Percentiles rank a stretch among this genome's conserved stretches.
These are phyloP conservation scores for Saccharomycopsis sp. DNA, from an alignment of 805 yeast species.

Conservation along the genomic window DNA sequence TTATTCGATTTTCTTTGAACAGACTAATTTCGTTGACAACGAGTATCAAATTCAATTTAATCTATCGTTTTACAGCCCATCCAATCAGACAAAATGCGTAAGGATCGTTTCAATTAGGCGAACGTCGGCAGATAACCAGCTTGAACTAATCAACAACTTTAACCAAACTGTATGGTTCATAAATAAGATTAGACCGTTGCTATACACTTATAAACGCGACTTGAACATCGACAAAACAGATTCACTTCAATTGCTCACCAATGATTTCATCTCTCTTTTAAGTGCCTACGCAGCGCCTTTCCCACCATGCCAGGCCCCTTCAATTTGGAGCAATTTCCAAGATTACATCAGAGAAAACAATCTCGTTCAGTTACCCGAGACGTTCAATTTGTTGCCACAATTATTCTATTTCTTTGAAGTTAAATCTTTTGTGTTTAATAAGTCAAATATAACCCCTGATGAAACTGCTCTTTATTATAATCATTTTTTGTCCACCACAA, in stretches of 20 bases:
- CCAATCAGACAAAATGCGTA: slow-evolving; percentile 22
- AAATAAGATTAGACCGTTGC: slow-evolving; percentile 29
- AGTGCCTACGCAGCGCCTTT: slow-evolving; percentile 28
- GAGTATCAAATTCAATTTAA: slow-evolving; percentile 12
- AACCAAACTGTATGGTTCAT: slow-evolving; percentile 31
- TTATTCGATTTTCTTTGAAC: slow-evolving; percentile 30
- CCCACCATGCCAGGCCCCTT: no score
- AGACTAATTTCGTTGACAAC: slow-evolving; percentile 25
- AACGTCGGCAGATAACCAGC: background rate
- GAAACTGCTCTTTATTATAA: slow-evolving; percentile 38
- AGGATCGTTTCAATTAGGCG: slow-evolving; percentile 30
- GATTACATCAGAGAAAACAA: slow-evolving; percentile 4
- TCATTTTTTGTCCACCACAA: slow-evolving; percentile 26
- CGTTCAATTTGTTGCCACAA: slow-evolving; percentile 27
- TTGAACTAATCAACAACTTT: slow-evolving; percentile 28
- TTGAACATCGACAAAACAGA: slow-evolving; percentile 30
- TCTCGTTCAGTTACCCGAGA: slow-evolving; percentile 4
- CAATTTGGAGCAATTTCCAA: slow-evolving; percentile 2
- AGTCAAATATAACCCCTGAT: slow-evolving; percentile 39
- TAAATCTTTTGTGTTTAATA: slow-evolving; percentile 32
- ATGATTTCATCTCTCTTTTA: slow-evolving; percentile 26
- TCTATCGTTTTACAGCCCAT: background rate
- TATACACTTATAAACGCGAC: slow-evolving; percentile 25
- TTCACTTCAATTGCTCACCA: slow-evolving; percentile 27
- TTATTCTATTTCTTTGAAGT: slow-evolving; percentile 31